phyloP scores from a whole-genome alignment of 148 eudicot species.

The Camellia granthamiana region DNA sequence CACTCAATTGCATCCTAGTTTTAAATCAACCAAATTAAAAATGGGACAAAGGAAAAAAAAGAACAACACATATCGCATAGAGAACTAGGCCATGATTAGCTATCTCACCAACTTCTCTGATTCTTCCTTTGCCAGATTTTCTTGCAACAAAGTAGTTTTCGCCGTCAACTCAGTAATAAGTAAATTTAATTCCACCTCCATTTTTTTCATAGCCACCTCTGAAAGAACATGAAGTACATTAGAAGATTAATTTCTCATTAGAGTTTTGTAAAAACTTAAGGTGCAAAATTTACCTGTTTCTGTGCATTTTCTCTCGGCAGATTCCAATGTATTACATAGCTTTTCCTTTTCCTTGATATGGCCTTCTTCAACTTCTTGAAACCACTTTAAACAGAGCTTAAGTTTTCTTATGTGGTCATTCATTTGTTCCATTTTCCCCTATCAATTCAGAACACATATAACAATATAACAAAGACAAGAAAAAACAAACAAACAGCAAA shows the following conservation, averaged over 20 bases:
- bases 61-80: not conserved
- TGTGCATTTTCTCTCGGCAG: conserved; percentile 39
- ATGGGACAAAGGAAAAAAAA: not conserved
- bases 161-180: conserved; percentile 34
- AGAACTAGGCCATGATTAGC: not conserved
- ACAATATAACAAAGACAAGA: not conserved
- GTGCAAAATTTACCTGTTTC: conserved; percentile 44
- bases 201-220: conserved; percentile 47
- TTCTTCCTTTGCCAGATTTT: conserved; percentile 44
- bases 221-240: conserved; percentile 2
- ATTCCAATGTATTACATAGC: conserved; percentile 33
- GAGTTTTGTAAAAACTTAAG: not conserved
- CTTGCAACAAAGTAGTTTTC: conserved; percentile 37
- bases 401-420: conserved; percentile 46
- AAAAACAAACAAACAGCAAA: too few relatives aligned
- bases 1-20: conserved; percentile 48
- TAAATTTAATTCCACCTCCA: conserved; percentile 52
- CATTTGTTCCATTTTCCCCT: conserved; percentile 66
- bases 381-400: conserved; percentile 62
- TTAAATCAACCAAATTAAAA: conserved; percentile 5
- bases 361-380: conserved; percentile 51
- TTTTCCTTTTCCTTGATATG: conserved; percentile 49
- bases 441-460: conserved; percentile 1
- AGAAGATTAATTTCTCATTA: not conserved
- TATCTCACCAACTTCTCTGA: conserved; percentile 54